phyloP scores from a whole-genome alignment of 1,139 yeast species.

The Kluyveromyces sp. region DNA sequence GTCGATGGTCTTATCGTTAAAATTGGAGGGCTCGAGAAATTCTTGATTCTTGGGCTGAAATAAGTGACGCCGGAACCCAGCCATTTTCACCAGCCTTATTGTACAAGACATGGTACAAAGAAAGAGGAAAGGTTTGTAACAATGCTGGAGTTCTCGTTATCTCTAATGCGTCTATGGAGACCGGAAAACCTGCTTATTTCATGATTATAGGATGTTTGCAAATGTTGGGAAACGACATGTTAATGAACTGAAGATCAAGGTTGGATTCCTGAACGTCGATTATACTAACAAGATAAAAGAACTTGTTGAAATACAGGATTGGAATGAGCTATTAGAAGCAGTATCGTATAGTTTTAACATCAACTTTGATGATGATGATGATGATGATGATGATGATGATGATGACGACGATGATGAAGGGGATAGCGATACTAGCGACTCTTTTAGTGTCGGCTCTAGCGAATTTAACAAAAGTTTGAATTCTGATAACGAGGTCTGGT shows the following conservation, averaged over 20 bases:
- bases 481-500: neutral
- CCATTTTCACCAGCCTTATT: constrained; percentile 16
- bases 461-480: neutral
- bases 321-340: constrained; percentile 25
- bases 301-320: constrained; percentile 25
- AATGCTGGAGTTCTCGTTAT: constrained; percentile 21
- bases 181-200: constrained; percentile 17
- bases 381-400: constrained; percentile 10
- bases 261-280: constrained; percentile 28
- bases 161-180: constrained; percentile 25
- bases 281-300: constrained; percentile 25
- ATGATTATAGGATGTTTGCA: constrained; percentile 17
- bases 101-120: constrained; percentile 10
- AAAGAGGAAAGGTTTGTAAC: neutral
- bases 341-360: constrained; percentile 25
- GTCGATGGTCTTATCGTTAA: constrained; percentile 10
- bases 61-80: neutral
- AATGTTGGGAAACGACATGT: constrained; percentile 17
- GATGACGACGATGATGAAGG: constrained; percentile 10
- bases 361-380: constrained; percentile 26
- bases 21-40: neutral
- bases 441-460: neutral
- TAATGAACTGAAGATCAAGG: constrained; percentile 25
- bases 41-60: neutral
- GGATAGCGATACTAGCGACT: constrained; percentile 1